These are phyloP conservation scores for Lepidopterella palustris DNA, from an alignment of 495 filamentous ascomycete species.

Conservation along the genomic window DNA sequence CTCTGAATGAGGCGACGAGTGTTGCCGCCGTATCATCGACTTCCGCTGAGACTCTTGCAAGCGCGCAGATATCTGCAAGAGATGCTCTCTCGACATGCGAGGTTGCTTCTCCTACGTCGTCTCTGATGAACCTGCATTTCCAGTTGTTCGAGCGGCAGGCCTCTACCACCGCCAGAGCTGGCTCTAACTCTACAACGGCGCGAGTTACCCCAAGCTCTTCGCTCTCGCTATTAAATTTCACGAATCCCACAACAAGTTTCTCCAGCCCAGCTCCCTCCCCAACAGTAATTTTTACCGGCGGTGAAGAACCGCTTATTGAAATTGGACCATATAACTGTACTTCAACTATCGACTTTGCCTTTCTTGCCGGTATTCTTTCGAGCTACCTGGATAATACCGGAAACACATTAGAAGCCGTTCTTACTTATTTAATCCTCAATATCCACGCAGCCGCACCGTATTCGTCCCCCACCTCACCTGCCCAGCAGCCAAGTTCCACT, in stretches of 20 bases:
- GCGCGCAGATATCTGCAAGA: not conserved
- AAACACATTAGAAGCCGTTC: slow-evolving; percentile 42
- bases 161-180: not conserved
- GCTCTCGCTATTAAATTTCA: not conserved
- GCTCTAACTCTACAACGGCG: not conserved
- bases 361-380: slow-evolving; percentile 43
- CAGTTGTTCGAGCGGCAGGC: not conserved
- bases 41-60: slow-evolving; percentile 2
- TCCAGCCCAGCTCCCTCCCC: not conserved
- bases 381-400: slow-evolving; percentile 46
- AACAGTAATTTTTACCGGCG: not conserved
- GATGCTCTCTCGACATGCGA: not conserved
- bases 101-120: not conserved
- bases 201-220: not conserved
- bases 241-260: not conserved
- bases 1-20: slow-evolving; percentile 2
- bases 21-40: not conserved
- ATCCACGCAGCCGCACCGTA: slow-evolving; percentile 51
- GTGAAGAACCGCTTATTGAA: slow-evolving; percentile 38
- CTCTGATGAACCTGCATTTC: not conserved
- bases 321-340: slow-evolving; percentile 56
- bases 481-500: slow-evolving; percentile 40
- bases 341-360: slow-evolving; percentile 41
- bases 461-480: slow-evolving; percentile 29
- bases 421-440: slow-evolving; percentile 49